These are phyloP conservation scores for Diplosphaera chodatii DNA, from an alignment of 139 green algal species.

Conservation along the genomic window DNA sequence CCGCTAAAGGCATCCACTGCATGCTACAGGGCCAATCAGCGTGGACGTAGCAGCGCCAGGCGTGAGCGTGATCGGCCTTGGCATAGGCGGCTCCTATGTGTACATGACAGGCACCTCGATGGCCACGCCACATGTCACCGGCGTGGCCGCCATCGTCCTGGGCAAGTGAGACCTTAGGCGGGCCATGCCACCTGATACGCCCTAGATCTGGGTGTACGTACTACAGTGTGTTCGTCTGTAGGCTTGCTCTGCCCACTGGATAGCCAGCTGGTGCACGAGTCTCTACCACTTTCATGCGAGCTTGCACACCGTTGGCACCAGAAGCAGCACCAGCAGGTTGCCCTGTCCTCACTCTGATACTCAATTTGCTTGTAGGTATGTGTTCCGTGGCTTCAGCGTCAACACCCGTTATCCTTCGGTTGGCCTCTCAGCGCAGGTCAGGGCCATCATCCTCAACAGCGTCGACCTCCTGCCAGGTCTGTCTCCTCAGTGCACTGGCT, in stretches of 20 bases:
- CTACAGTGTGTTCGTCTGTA: too few relatives aligned
- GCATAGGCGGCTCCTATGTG: not conserved
- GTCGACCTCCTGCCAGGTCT: not conserved
- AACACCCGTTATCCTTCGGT: not conserved
- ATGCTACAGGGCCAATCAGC: not conserved
- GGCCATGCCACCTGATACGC: too few relatives aligned
- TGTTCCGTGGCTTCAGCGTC: constrained; percentile 4
- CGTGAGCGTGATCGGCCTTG: constrained; percentile 1
- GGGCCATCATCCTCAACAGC: not conserved
- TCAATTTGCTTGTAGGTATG: too few relatives aligned
- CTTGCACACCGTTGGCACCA: too few relatives aligned
- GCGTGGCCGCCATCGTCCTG: constrained; percentile 17
- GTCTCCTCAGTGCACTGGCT: too few relatives aligned
- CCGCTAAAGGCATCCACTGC: too few relatives aligned
- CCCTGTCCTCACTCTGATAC: too few relatives aligned
- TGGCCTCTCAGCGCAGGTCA: constrained; percentile 1
- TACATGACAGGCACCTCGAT: constrained; percentile 16
- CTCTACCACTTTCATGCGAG: too few relatives aligned
- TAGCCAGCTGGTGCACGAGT: too few relatives aligned
- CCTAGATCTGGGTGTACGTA: too few relatives aligned
- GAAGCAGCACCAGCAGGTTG: too few relatives aligned
- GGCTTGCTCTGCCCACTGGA: too few relatives aligned
- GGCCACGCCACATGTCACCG: constrained; percentile 29
- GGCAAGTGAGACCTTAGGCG: constrained; percentile 11
- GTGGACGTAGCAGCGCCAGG: constrained; percentile 11